These are phyloP conservation scores for Cryphonectria carpinicola DNA, from an alignment of 2,329 filamentous ascomycete genomes.

Conservation along the genomic window DNA sequence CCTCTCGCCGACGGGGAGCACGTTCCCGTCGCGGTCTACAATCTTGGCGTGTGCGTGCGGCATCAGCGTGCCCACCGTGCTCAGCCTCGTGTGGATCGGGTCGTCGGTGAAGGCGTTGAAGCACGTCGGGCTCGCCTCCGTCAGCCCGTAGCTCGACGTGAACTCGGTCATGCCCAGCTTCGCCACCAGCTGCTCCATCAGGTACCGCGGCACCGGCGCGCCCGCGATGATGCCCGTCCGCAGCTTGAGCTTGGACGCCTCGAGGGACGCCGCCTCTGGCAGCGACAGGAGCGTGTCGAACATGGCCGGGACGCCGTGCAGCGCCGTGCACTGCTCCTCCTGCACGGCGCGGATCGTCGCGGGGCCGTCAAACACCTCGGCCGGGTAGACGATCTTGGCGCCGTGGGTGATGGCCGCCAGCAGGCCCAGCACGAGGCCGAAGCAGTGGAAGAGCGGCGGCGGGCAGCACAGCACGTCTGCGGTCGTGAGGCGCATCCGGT, in stretches of 20 bases:
- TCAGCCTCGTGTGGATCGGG: slow-evolving; percentile 66
- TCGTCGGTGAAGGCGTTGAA: slow-evolving; percentile 81
- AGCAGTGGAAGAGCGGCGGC: slow-evolving; percentile 85
- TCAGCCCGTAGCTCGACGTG: slow-evolving; percentile 72
- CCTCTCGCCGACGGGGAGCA: slow-evolving; percentile 67
- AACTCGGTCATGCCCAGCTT: slow-evolving; percentile 78
- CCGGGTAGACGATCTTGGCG: slow-evolving; percentile 75
- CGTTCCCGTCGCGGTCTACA: slow-evolving; percentile 66
- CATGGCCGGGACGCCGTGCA: slow-evolving; percentile 85
- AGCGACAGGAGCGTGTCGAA: slow-evolving; percentile 67
- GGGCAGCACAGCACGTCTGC: slow-evolving; percentile 77
- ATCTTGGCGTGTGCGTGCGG: slow-evolving; percentile 80
- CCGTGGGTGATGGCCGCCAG: slow-evolving; percentile 75
- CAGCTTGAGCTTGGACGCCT: slow-evolving; percentile 53
- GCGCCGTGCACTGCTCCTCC: slow-evolving; percentile 70
- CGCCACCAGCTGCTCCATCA: slow-evolving; percentile 74
- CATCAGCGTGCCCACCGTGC: slow-evolving; percentile 76
- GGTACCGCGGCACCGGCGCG: slow-evolving; percentile 72
- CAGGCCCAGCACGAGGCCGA: slow-evolving; percentile 77
- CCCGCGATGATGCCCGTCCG: slow-evolving; percentile 81
- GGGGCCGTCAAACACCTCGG: slow-evolving; percentile 71
- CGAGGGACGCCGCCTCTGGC: slow-evolving; percentile 43
- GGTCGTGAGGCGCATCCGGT: slow-evolving; percentile 71
- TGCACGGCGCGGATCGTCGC: slow-evolving; percentile 69
- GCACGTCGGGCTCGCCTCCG: slow-evolving; percentile 78